These are phyloP conservation scores for Eucalyptus paniculata DNA, from an alignment of 345 rosid genomes.

Conservation along the genomic window DNA sequence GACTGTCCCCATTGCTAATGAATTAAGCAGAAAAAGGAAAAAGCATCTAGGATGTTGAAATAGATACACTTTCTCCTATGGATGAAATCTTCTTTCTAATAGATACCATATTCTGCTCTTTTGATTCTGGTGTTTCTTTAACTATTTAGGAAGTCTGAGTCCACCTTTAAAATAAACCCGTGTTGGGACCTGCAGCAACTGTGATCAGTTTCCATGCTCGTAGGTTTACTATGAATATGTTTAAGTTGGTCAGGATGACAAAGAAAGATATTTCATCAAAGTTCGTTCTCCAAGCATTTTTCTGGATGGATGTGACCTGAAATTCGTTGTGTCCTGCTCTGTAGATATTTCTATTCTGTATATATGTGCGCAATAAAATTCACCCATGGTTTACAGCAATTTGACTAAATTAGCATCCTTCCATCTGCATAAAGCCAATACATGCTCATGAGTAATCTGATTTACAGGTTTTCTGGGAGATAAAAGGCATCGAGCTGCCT, in stretches of 20 bases:
- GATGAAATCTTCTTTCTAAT: neutral
- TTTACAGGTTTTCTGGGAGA: slow-evolving; percentile 69
- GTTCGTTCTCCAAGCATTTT: neutral
- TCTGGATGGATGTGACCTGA: neutral
- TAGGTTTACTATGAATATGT: neutral
- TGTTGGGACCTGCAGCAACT: neutral
- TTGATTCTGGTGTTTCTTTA: neutral
- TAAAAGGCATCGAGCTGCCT: slow-evolving; percentile 70
- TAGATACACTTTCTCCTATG: neutral
- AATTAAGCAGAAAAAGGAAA: neutral
- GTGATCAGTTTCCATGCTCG: neutral
- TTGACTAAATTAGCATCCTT: neutral
- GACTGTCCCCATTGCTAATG: neutral
- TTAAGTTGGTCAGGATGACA: neutral
- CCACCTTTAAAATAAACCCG: neutral
- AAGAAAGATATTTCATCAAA: neutral
- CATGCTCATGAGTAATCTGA: neutral
- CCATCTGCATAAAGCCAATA: neutral
- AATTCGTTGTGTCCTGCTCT: neutral
- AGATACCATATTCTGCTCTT: neutral
- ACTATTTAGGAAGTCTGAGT: neutral
- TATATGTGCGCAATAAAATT: neutral
- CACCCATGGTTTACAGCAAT: neutral
- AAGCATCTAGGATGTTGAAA: neutral
- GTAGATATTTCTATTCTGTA: neutral